Evolutionary conservation across 2,329 filamentous ascomycete species (phyloP).

Genomic region (Ilyonectria robusta): DNA sequence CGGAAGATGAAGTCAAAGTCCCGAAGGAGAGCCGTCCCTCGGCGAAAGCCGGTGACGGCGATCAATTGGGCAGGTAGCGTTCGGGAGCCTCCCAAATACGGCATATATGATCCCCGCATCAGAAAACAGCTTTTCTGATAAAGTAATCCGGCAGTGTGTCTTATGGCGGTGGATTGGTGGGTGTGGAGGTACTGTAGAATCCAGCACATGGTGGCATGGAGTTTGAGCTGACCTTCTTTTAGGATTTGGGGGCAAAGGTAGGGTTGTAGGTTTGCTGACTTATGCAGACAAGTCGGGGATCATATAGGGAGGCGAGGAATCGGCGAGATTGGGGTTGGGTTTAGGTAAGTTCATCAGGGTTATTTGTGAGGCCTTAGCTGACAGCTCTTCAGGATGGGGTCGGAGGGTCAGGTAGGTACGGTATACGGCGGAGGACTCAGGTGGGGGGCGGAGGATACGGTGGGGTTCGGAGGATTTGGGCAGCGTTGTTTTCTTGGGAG

Average conservation of each 20-base stretch:
- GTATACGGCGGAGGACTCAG: background rate
- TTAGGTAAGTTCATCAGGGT: no score
- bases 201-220: background rate
- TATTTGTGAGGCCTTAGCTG: no score
- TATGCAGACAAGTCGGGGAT: no score
- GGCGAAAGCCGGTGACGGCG: background rate
- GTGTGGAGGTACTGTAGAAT: background rate
- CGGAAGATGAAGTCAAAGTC: background rate
- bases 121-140: no score
- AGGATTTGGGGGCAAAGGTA: background rate
- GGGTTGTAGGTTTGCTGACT: background rate
- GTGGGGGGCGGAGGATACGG: conserved; percentile 5
- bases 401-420: background rate
- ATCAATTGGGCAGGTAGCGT: background rate
- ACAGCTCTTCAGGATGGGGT: no score
- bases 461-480: conserved; percentile 1
- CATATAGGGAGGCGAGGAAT: no score
- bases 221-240: background rate
- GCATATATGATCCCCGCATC: background rate
- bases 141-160: no score
- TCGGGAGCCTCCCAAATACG: background rate
- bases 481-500: background rate
- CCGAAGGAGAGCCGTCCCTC: background rate
- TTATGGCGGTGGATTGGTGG: background rate
- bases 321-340: no score